Percentiles rank a stretch among this genome's conserved stretches.
phyloP scores from a whole-genome alignment of 345 rosid species.

The Leavenworthia alabamica region DNA sequence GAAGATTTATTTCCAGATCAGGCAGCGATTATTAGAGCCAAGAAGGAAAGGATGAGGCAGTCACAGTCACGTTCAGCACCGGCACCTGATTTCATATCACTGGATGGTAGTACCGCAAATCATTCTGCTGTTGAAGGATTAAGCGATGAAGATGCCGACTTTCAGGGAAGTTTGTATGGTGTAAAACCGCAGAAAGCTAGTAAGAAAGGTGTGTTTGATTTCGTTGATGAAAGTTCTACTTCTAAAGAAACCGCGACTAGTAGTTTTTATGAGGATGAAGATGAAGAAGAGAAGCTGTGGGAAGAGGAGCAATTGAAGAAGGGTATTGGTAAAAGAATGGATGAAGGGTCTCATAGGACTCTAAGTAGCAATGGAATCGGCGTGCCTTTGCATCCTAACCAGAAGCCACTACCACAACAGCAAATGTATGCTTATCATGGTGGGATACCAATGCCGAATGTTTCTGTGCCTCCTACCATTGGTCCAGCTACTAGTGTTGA shows the following conservation, averaged over 20 bases:
- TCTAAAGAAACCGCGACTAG: constrained; percentile 20
- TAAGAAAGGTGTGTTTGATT: constrained; percentile 68
- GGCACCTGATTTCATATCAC: constrained; percentile 67
- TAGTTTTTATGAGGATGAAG: constrained; percentile 44
- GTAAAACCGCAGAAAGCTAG: constrained; percentile 31
- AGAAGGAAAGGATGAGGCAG: constrained; percentile 56
- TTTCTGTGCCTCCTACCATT: constrained; percentile 40
- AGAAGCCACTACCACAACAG: constrained; percentile 16
- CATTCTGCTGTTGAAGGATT: constrained; percentile 43
- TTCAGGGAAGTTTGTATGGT: constrained; percentile 53
- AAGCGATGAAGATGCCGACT: constrained; percentile 81
- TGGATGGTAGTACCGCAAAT: constrained; percentile 51
- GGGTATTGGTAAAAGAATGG: constrained; percentile 82
- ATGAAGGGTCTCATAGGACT: constrained; percentile 46
- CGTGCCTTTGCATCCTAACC: constrained; percentile 24
- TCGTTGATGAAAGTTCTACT: constrained; percentile 33
- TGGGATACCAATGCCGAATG: constrained; percentile 24
- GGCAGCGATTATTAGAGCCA: constrained; percentile 63
- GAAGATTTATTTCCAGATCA: constrained; percentile 38
- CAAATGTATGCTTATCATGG: constrained; percentile 32
- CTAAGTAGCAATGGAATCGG: constrained; percentile 25
- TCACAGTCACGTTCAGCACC: constrained; percentile 48
- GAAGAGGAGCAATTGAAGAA: constrained; percentile 91
- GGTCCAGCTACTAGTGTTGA: constrained; percentile 44
- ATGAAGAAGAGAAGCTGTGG: constrained; percentile 85